Evolutionary conservation across 495 filamentous ascomycete species (phyloP).

Genomic region (Aspergillus egyptiacus): DNA sequence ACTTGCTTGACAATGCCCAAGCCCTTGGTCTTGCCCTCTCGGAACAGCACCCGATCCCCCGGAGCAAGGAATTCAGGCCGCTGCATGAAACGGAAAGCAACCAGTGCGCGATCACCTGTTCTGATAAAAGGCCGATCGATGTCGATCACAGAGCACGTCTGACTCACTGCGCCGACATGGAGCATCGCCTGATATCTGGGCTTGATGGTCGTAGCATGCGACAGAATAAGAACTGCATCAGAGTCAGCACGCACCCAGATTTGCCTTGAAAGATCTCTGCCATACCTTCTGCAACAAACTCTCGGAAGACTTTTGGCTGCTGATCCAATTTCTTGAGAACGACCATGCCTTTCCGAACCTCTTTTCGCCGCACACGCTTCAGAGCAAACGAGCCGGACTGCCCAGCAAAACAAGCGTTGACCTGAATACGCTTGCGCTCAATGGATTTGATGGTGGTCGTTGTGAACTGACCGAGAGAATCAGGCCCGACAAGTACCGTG

Average conservation of each 20-base stretch:
- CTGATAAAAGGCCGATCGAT: constrained; percentile 94
- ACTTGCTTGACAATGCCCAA: constrained; percentile 89
- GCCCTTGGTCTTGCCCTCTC: constrained; percentile 93
- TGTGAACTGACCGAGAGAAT: constrained; percentile 85
- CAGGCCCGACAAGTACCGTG: constrained; percentile 81
- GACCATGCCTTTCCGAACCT: constrained; percentile 98
- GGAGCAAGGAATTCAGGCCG: constrained; percentile 88
- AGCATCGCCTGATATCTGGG: constrained; percentile 98
- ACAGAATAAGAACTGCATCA: constrained; percentile 75
- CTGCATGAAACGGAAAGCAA: constrained; percentile 93
- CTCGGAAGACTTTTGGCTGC: constrained; percentile 72
- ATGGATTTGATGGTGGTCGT: constrained; percentile 88
- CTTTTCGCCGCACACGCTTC: constrained; percentile 77
- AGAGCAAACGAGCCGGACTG: constrained; percentile 91
- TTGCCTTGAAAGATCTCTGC: neutral
- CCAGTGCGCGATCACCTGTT: constrained; percentile 84
- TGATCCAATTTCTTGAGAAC: constrained; percentile 78
- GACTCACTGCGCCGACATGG: constrained; percentile 89
- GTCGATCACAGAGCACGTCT: constrained; percentile 96
- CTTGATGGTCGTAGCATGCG: constrained; percentile 97
- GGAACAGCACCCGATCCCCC: constrained; percentile 86
- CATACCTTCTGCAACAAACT: constrained; percentile 87
- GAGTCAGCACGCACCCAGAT: constrained; percentile 12
- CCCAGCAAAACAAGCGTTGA: constrained; percentile 83
- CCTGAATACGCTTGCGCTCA: constrained; percentile 88